Base-by-base conservation (phyloP, 306 rosid species). In the Cotoneaster glaucophyllus region DNA sequence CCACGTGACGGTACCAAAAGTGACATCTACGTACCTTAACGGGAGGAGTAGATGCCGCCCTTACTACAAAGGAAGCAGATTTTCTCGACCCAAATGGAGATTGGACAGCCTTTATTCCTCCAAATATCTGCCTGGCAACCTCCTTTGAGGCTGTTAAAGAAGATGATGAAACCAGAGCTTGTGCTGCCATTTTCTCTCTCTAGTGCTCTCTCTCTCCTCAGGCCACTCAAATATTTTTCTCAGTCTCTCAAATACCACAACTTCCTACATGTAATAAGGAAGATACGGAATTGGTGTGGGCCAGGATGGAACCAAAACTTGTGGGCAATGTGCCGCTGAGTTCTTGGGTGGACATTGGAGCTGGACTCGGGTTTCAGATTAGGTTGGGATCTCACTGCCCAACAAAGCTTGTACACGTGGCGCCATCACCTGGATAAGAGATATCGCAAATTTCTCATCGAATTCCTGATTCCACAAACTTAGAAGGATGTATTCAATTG, bases 151-250 rank as follows among this genome's bases (percentile, higher is more conserved):
- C 85, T 75, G 91, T 87, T 43, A 95, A 85, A 56, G 97, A 95
- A 2, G 97, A 92, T 6, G 95, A 89, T 2, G 98, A 95, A 3
- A 89, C 88, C 32, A 95, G 78, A 15, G 97, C 97, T 75, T 92
- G 97, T 64, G 96, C 78, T 54, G 98, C 97, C 98, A 94, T 94
- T 28, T 43, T 61, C 18, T 15, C 37, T 25, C 37, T 26, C 66
- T 5, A 0, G 3, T 34, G 28, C 34, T 26, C 62, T 31, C 18
- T 25, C 32, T 13, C 8, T 28, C 57, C 28, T 67, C 10, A 14
- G 26, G 21, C 22, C 2, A 41, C 43, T 73, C 59, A 52, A 39
- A 10, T 5, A 43, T 59, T 59, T 73, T 2, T 4, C 45, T 62
- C 77, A 19, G 69, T 62, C 52, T 73, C 53, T 32, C 45, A 22